Evolutionary conservation across 805 yeast species (phyloP).

Genomic region (Candida qinlingensis): DNA sequence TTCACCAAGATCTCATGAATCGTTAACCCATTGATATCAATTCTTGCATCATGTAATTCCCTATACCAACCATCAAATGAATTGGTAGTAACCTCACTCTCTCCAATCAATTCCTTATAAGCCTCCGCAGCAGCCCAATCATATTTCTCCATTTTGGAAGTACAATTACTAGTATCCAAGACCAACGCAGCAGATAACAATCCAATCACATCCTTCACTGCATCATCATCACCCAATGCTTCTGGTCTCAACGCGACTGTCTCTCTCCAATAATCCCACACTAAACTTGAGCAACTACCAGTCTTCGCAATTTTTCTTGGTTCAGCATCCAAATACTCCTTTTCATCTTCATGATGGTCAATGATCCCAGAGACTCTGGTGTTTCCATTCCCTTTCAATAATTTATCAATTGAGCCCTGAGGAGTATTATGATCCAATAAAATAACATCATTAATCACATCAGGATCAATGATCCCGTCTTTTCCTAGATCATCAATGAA

Average conservation of each 20-base stretch:
- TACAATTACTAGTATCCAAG: constrained; percentile 70
- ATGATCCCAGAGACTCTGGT: constrained; percentile 52
- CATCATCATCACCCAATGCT: constrained; percentile 14
- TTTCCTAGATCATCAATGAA: constrained; percentile 56
- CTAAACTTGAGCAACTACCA: constrained; percentile 81
- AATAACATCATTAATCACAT: constrained; percentile 35
- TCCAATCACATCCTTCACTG: constrained; percentile 14
- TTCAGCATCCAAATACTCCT: constrained; percentile 37
- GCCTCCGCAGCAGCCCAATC: constrained; percentile 44
- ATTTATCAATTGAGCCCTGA: constrained; percentile 40
- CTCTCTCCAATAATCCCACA: constrained; percentile 53
- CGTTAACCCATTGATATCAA: constrained; percentile 55
- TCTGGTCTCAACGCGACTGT: not conserved
- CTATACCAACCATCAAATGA: constrained; percentile 19
- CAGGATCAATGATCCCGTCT: not conserved
- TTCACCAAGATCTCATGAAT: constrained; percentile 63
- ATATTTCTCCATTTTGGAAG: constrained; percentile 51
- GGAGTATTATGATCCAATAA: constrained; percentile 82
- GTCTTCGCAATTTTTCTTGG: constrained; percentile 59
- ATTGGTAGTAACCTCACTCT: not conserved
- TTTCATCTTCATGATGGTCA: constrained; percentile 85
- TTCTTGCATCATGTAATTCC: constrained; percentile 45
- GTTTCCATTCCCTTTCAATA: constrained; percentile 3
- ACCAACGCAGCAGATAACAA: constrained; percentile 64
- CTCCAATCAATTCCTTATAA: constrained; percentile 26